Evolutionary conservation across 768 basidiomycete genomes (phyloP), one percentile per base, ranked within the genome.

Genomic region (Boletus reticuloceps): DNA sequence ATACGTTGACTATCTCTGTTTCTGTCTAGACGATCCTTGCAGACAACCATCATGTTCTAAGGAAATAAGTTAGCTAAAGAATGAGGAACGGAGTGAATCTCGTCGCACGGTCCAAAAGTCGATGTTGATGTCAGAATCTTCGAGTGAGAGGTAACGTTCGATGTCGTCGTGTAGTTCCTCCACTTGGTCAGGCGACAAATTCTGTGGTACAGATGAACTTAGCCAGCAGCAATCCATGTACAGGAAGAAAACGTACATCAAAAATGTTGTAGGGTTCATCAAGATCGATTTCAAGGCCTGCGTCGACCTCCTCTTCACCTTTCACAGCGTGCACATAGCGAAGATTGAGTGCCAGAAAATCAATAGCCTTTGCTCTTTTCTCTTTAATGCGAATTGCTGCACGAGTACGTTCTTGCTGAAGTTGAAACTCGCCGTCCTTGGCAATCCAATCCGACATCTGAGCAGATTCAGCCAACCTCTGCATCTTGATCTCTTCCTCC

Each of bases 261-360:
- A 98, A 88, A 61, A 99, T 98, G 63, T 90, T 91, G 75, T 98
- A 99, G 1, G 97, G 97, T 67, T 99, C 97, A 61, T 99, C 97
- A 43, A 98, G 80, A 69, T 99, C 97, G 64, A 98, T 97, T 72
- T 99, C 97, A 48, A 99, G 79, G 27, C 93, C 94, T 43, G 88
- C 83, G 54, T 92, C 92, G 22, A 94, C 94, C 55, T 85, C 80
- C 9, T 84, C 84, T 4, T 89, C 86, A n/a, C 85, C 82, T 32
- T 86, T 81, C 27, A 81, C 77, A 20, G 83, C 85, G 65, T 88
- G 86, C 31, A 93, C 90, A 72, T 98, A 98, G 58, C 92, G 88
- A 56, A 99, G 80, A 69, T 99, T 99, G 65, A 99, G 82, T 44
- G 95, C 93, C 58, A 99, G 74, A 73, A 96, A 98, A 69, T 99